Evolutionary conservation across 2,329 filamentous ascomycete genomes (phyloP).

Genomic region (Diplodia intermedia): DNA sequence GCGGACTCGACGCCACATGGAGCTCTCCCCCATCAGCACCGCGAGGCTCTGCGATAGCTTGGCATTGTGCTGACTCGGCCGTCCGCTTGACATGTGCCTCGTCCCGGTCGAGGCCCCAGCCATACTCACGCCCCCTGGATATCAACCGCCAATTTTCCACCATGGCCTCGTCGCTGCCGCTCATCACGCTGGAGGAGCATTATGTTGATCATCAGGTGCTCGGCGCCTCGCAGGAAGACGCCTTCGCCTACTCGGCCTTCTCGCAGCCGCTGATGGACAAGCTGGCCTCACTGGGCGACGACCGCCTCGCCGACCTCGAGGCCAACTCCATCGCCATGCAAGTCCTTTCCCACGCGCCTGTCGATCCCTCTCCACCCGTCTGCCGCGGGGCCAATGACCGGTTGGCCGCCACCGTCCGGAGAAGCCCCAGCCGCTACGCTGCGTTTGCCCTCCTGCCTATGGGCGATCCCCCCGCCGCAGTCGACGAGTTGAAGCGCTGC

Average conservation of each 20-base stretch:
- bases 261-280: constrained; percentile 25
- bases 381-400: constrained; percentile 30
- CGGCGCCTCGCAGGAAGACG: constrained; percentile 25
- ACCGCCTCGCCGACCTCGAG: constrained; percentile 29
- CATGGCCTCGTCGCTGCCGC: constrained; percentile 27
- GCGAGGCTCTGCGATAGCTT: constrained; percentile 27
- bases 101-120: constrained; percentile 5
- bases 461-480: constrained; percentile 44
- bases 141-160: constrained; percentile 2
- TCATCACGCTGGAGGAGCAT: constrained; percentile 31
- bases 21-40: constrained; percentile 19
- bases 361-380: constrained; percentile 28
- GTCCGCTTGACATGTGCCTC: constrained; percentile 11
- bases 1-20: constrained; percentile 21
- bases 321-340: constrained; percentile 31
- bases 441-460: constrained; percentile 51
- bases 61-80: constrained; percentile 26
- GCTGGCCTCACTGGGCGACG: constrained; percentile 29
- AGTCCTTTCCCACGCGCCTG: constrained; percentile 31
- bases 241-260: constrained; percentile 19
- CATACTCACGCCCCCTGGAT: constrained; percentile 21
- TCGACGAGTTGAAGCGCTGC: constrained; percentile 41
- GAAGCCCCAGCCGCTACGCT: constrained; percentile 47
- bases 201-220: constrained; percentile 27
- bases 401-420: constrained; percentile 22